phyloP scores from a whole-genome alignment of 176 grass and related monocot genomes.

The Secale cereale region DNA sequence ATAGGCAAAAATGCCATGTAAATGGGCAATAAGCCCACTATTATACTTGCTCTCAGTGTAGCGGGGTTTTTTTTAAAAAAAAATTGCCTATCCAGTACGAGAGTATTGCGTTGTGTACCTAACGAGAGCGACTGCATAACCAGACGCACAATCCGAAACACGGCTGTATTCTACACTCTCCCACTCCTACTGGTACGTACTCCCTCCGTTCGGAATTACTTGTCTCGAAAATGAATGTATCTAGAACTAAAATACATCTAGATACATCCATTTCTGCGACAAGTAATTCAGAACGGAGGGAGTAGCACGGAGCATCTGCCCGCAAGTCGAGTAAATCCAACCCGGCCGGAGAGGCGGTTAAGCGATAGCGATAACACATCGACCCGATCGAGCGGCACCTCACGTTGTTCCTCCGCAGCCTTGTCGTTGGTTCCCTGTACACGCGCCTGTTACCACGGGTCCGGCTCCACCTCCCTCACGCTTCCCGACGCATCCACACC shows the following conservation, averaged over 20 bases:
- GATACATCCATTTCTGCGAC: too few relatives aligned
- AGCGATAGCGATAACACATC: conserved; percentile 14
- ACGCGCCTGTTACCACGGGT: neutral
- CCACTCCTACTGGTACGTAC: neutral
- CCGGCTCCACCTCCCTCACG: neutral
- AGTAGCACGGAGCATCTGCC: neutral
- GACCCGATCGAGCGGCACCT: neutral
- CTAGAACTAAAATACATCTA: too few relatives aligned
- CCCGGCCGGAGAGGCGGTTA: neutral
- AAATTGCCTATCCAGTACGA: neutral
- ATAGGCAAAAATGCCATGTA: too few relatives aligned
- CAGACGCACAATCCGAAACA: neutral
- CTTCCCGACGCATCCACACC: conserved; percentile 29
- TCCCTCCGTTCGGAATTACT: too few relatives aligned
- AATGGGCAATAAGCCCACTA: too few relatives aligned
- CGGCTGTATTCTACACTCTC: neutral
- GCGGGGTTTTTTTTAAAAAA: too few relatives aligned
- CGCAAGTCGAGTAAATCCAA: neutral
- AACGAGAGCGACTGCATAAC: neutral
- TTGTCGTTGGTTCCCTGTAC: neutral
- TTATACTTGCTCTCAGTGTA: too few relatives aligned
- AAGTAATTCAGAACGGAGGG: too few relatives aligned
- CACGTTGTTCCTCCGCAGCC: neutral
- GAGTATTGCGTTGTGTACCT: neutral
- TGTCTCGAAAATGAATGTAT: too few relatives aligned